Conservation (phyloP, 345 rosid genomes). For the Punica granatum region DNA sequence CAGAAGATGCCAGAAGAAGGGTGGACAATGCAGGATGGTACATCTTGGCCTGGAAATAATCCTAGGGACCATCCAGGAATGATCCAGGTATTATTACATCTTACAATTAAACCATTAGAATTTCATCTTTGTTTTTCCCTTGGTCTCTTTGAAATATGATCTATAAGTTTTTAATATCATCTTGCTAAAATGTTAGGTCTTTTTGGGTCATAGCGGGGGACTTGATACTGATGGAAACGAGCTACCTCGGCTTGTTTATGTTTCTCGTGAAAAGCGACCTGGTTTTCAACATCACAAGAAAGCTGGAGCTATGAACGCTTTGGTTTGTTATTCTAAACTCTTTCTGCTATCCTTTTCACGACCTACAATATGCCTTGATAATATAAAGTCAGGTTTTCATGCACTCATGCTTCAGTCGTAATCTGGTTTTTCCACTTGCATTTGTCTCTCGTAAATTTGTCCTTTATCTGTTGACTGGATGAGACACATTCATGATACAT, state of each 20-base stretch:
- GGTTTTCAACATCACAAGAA: conserved; percentile 99
- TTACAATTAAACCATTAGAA: neutral
- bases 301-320: conserved; percentile 99
- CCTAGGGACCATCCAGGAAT: conserved; percentile 99
- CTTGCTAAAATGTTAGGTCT: conserved; percentile 45
- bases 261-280: conserved; percentile 99
- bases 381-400: neutral
- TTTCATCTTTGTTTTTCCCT: conserved; percentile 23
- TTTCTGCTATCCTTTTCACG: neutral
- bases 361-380: neutral
- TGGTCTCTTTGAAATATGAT: conserved; percentile 27
- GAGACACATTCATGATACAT: neutral
- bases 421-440: neutral
- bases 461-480: neutral
- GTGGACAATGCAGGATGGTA: conserved; percentile 99
- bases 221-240: conserved; percentile 99
- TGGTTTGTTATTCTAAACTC: conserved; percentile 48
- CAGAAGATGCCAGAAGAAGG: conserved; percentile 99
- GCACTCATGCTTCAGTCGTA: neutral
- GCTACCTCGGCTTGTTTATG: conserved; percentile 96
- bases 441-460: neutral
- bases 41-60: conserved; percentile 99
- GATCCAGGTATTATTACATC: conserved; percentile 64
- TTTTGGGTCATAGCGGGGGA: conserved; percentile 97
- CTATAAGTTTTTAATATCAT: neutral